Base-by-base conservation (phyloP, 208 protist species). In the Histomonas meleagridis region DNA sequence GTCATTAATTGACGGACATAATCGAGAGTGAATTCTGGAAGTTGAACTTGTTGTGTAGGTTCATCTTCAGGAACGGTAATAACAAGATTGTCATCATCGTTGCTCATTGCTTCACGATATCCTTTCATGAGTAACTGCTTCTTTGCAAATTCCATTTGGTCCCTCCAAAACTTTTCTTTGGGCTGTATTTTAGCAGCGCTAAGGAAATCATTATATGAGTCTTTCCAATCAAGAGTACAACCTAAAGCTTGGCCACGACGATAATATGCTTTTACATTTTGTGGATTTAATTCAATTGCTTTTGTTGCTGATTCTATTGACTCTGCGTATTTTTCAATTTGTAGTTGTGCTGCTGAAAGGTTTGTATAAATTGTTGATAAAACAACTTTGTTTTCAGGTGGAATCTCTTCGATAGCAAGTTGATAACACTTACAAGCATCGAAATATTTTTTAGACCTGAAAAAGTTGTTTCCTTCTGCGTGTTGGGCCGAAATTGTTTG, bases 11-110 rank as follows among this genome's bases (percentile, higher is more conserved):
- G 0, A 35, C 46, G 1, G 10, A 28, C 40, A 28, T 51, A 86
- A 38, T 86, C 76, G 1, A 51, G n/a, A 18, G 43, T 86, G 28
- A 86, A 86, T 55, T 86, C 76, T n/a, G 76, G 76, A 38, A 86
- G 23, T 55, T 86, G 46, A 18, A 55, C 46, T 55, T 12, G 40
- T n/a, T 65, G 21, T 57, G 76, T 43, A 38, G 40, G 40, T 55
- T 51, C 46, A 18, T 5, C 46, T 46, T n/a, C 32, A 7, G 12
- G 18, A 26, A 69, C 26, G 12, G 12, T 14, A 32, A 7, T 7
- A 32, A 32, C 26, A 32, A 26, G 4, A n/a, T 69, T 32, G 5
- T 12, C 2, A 43, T 76, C 32, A 18, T 76, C 32, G 23, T 7
- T 12, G 35, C 32, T 43, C 65, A 76, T 76, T 26, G 65, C 65